These are phyloP conservation scores for Leersia perrieri DNA, from an alignment of 176 grass and related monocot species.

Conservation along the genomic window DNA sequence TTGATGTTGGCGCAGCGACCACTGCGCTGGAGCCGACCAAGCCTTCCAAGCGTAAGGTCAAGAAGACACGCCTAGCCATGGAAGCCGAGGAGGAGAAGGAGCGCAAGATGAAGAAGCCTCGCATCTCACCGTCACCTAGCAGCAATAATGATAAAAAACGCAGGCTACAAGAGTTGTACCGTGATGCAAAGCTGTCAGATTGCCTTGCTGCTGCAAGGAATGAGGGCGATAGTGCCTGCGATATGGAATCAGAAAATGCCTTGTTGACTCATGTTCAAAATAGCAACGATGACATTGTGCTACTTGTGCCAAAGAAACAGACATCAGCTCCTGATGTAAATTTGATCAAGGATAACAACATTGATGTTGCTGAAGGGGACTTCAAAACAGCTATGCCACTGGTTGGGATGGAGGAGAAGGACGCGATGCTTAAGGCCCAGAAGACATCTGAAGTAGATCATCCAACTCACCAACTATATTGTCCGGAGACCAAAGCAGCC, in stretches of 20 bases:
- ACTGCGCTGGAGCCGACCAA: conserved; percentile 20
- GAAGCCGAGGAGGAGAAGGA: conserved; percentile 64
- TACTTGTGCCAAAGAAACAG: conserved; percentile 42
- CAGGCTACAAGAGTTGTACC: conserved; percentile 85
- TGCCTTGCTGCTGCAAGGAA: conserved; percentile 37
- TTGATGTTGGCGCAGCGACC: conserved; percentile 17
- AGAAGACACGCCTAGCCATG: conserved; percentile 41
- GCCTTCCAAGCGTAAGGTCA: conserved; percentile 38
- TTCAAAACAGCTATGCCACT: neutral
- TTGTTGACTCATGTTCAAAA: conserved; percentile 27
- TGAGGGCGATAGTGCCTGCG: conserved; percentile 6
- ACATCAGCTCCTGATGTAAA: conserved; percentile 8
- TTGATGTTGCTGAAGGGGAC: conserved; percentile 7
- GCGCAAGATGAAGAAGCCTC: conserved; percentile 60
- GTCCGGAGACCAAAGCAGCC: neutral
- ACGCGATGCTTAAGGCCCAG: conserved; percentile 7
- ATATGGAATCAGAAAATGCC: conserved; percentile 8
- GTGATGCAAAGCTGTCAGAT: conserved; percentile 57
- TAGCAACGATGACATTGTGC: conserved; percentile 36
- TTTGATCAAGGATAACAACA: neutral
- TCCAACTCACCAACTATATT: neutral
- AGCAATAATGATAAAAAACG: conserved; percentile 55
- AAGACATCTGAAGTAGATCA: neutral
- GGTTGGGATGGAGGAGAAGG: neutral
- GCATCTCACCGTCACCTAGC: conserved; percentile 29